phyloP scores from a whole-genome alignment of 805 yeast species.

The Metschnikowia peoriensis region DNA sequence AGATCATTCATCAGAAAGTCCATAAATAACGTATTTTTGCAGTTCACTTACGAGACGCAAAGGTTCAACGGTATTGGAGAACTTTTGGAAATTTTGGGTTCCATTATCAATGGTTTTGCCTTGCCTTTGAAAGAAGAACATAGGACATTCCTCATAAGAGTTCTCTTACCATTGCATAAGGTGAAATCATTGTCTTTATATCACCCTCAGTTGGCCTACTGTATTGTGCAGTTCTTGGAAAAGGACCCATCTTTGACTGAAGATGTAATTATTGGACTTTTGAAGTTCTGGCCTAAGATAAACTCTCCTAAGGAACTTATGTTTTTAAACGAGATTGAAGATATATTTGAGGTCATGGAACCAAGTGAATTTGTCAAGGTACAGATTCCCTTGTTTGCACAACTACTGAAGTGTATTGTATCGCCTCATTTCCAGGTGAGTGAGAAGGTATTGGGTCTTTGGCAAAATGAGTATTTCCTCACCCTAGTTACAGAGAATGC shows the following conservation, averaged over 20 bases:
- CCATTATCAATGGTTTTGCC: slow-evolving; percentile 97
- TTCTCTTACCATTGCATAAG: slow-evolving; percentile 89
- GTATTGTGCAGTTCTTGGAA: slow-evolving; percentile 94
- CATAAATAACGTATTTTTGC: slow-evolving; percentile 87
- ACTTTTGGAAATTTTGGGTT: slow-evolving; percentile 89
- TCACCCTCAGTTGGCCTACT: slow-evolving; percentile 96
- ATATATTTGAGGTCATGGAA: slow-evolving; percentile 93
- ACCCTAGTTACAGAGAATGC: slow-evolving; percentile 89
- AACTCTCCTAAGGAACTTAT: slow-evolving; percentile 93
- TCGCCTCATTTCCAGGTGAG: slow-evolving; percentile 97
- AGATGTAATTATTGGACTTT: slow-evolving; percentile 91
- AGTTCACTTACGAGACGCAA: slow-evolving; percentile 92
- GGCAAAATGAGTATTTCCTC: slow-evolving; percentile 93
- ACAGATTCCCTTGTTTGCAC: slow-evolving; percentile 91
- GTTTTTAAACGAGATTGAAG: slow-evolving; percentile 95
- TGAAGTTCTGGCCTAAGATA: slow-evolving; percentile 95
- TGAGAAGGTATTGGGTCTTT: slow-evolving; percentile 88
- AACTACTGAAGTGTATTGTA: slow-evolving; percentile 87
- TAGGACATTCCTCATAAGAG: slow-evolving; percentile 81
- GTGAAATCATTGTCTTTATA: slow-evolving; percentile 83
- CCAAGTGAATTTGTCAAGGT: slow-evolving; percentile 88
- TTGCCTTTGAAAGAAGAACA: slow-evolving; percentile 96
- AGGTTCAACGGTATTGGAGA: slow-evolving; percentile 96
- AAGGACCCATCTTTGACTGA: slow-evolving; percentile 91
- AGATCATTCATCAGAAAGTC: slow-evolving; percentile 90